Evolutionary conservation across 345 rosid genomes (phyloP), one percentile per base, ranked within the genome.

Genomic region (Rhodamnia rubescens): DNA sequence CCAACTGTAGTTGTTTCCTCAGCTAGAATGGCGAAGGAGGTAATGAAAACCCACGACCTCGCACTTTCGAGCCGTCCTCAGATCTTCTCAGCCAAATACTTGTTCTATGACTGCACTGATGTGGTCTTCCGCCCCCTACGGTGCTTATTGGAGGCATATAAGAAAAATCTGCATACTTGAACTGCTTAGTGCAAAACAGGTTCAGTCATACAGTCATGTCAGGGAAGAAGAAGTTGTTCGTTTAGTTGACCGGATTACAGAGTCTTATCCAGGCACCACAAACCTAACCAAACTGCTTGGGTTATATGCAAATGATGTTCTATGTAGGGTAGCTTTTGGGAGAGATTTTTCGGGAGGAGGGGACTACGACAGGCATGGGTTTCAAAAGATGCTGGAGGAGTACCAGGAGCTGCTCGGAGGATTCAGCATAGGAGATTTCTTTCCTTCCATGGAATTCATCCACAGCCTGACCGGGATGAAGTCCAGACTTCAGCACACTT

Each of bases 341-440:
- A 85, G 85, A 84, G 87, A 83, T 53, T 85, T 90, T 83, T 84
- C 91, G 0, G 74, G 40, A 5, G 91, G 87, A 42, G 88, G 88
- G 58, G 92, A 91, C 20, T 88, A 86, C 54, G 93, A 88, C 59
- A 44, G 82, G 53, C 88, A 85, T 81, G 93, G 91, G 36, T 92
- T 92, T 83, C 89, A 92, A 32, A 88, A 87, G 86, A 88, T 92
- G 92, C 92, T 93, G 5, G 90, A 90, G 32, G 92, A 93, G 84
- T 88, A 85, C 85, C 88, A 89, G 80, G 89, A 88, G 86, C 61
- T 92, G 26, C 87, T 90, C 20, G 90, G 91, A 21, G 88, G 90
- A 13, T 88, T 89, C 83, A 88, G 87, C 49, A 11, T 88, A 0
- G 90, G 89, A 47, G 92, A 92, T 85, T 91, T 90, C 89, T 92